A percentile compares a stretch with the other conserved stretches of the same genome.
Conservation (phyloP, 371 early-diverging fungal species). For the Mortierella sp. region DNA sequence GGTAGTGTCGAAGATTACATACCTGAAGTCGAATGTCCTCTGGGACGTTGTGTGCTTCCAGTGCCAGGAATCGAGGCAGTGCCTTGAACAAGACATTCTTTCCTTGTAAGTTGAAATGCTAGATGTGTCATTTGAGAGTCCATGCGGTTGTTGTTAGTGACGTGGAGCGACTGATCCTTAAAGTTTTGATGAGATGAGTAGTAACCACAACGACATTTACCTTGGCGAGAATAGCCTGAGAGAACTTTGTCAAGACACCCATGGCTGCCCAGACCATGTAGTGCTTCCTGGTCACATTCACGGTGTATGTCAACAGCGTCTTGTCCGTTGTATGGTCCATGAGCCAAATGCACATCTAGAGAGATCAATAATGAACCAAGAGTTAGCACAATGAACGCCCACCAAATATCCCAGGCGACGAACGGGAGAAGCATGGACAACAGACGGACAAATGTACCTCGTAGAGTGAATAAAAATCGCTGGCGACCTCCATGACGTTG, state of each 20-base stretch:
- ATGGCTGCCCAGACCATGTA: conserved; percentile 71
- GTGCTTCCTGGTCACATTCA: conserved; percentile 70
- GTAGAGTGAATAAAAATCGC: conserved; percentile 67
- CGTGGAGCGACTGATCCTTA: too few species aligned
- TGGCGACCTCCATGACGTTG: conserved; percentile 67
- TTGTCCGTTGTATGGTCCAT: conserved; percentile 73
- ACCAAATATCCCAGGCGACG: too few species aligned
- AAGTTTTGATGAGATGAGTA: too few species aligned
- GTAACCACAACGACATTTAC: conserved; percentile 17
- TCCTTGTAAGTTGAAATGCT: conserved; percentile 60
- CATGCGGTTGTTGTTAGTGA: not conserved
- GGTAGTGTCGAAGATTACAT: not conserved
- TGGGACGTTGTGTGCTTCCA: conserved; percentile 47
- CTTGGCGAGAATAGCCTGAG: conserved; percentile 54
- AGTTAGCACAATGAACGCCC: not conserved
- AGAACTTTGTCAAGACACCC: conserved; percentile 55
- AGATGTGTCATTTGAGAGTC: not conserved
- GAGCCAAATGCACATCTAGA: conserved; percentile 71
- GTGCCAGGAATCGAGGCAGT: conserved; percentile 39
- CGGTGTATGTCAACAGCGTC: conserved; percentile 62
- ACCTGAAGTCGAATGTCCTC: conserved; percentile 49
- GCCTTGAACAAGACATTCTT: conserved; percentile 43
- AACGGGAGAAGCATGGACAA: too few species aligned
- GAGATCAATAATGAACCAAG: conserved; percentile 12
- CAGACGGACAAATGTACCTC: conserved; percentile 52